Conservation (phyloP, 176 grass and related monocot genomes). For the Puya raimondii region DNA sequence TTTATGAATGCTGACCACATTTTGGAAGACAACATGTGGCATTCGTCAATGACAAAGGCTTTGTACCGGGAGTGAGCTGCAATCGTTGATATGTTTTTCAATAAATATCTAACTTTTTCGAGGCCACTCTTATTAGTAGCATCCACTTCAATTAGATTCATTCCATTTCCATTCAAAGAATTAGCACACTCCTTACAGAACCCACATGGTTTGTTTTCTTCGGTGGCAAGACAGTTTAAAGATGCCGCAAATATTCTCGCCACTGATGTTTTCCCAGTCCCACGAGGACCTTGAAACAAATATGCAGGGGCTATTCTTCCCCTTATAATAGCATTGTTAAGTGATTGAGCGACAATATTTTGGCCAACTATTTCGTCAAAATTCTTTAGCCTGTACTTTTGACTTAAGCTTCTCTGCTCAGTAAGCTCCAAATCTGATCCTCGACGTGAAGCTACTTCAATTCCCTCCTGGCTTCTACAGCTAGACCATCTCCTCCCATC, state of each 20-base stretch:
- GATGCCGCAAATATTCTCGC: constrained; percentile 68
- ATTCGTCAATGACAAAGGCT: constrained; percentile 61
- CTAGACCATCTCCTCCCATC: constrained; percentile 89
- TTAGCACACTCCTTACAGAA: constrained; percentile 55
- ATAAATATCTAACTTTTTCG: constrained; percentile 40
- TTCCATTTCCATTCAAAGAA: constrained; percentile 41
- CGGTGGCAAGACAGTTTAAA: constrained; percentile 44
- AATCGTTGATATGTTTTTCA: constrained; percentile 73
- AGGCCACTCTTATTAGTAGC: constrained; percentile 58
- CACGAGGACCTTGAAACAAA: constrained; percentile 87
- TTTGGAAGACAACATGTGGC: constrained; percentile 48
- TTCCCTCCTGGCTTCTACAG: constrained; percentile 69
- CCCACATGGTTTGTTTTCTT: constrained; percentile 69
- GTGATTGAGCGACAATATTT: constrained; percentile 67
- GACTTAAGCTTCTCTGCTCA: constrained; percentile 80
- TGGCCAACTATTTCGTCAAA: constrained; percentile 90
- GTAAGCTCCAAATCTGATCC: constrained; percentile 20
- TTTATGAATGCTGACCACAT: constrained; percentile 58
- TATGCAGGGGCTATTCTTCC: constrained; percentile 78
- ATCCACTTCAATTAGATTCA: constrained; percentile 57
- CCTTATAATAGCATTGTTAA: constrained; percentile 61
- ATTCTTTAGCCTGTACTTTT: constrained; percentile 71
- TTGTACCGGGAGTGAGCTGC: constrained; percentile 61
- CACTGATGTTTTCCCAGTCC: constrained; percentile 80
- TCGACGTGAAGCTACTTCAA: constrained; percentile 21